Conservation (phyloP, 306 rosid genomes). For the Pueraria montana region DNA sequence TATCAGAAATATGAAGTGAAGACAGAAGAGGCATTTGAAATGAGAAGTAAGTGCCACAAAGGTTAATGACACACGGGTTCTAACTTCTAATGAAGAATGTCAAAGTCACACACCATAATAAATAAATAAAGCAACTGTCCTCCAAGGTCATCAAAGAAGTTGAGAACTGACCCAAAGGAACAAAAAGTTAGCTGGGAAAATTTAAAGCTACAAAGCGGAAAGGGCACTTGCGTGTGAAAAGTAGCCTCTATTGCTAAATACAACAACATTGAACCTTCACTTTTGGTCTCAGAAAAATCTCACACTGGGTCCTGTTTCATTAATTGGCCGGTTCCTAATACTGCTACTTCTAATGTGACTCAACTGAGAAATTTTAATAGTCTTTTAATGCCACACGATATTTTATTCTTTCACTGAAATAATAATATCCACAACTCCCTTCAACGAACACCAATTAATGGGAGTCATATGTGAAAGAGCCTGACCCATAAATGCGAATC, state of each 20-base stretch:
- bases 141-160: conserved; percentile 21
- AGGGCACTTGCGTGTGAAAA: conserved; percentile 31
- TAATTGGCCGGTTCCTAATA: conserved; percentile 78
- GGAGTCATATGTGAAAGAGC: conserved; percentile 7
- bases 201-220: conserved; percentile 47
- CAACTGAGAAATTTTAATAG: not conserved
- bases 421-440: conserved; percentile 1
- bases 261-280: conserved; percentile 33
- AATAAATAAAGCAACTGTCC: conserved; percentile 18
- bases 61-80: not conserved
- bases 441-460: conserved; percentile 27
- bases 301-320: conserved; percentile 44
- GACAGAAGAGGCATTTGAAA: not conserved
- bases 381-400: not conserved
- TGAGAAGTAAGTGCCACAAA: not conserved
- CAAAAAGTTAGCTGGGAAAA: conserved; percentile 54
- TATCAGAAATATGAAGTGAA: not conserved
- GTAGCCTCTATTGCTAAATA: not conserved
- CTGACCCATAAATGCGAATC: conserved; percentile 36
- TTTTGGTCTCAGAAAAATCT: conserved; percentile 39
- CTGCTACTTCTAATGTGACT: conserved; percentile 30
- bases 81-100: conserved; percentile 1
- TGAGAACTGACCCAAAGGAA: conserved; percentile 34
- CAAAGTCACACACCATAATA: conserved; percentile 20
- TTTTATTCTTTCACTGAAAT: not conserved